phyloP scores from a whole-genome alignment of 148 eudicot species.

The Amaranthus cruentus region DNA sequence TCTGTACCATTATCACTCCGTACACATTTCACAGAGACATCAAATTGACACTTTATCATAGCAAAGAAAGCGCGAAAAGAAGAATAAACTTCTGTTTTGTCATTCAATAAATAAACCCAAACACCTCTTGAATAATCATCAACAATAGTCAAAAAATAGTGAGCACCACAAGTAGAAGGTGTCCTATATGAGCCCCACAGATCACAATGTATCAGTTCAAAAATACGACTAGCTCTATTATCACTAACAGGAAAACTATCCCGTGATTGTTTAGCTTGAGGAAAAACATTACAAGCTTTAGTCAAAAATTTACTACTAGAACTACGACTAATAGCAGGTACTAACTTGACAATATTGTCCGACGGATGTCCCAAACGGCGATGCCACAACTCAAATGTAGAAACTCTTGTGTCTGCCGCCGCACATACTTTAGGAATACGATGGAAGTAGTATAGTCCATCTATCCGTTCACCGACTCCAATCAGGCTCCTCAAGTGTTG shows the following conservation, averaged over 20 bases:
- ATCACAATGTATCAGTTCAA: no score
- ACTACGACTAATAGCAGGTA: neutral
- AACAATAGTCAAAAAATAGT: slow-evolving; percentile 3
- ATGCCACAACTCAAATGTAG: neutral
- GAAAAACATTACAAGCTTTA: neutral
- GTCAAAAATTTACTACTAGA: neutral
- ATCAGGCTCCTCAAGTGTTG: neutral
- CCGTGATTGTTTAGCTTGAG: no score
- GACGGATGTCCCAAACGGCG: neutral
- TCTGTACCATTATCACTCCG: neutral
- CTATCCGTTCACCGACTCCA: neutral
- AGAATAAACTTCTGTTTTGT: no score
- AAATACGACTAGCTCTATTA: no score
- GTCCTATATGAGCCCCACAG: no score
- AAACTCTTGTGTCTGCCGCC: neutral
- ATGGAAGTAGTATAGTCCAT: neutral
- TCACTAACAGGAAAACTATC: no score
- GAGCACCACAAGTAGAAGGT: slow-evolving; percentile 6
- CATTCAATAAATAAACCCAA: neutral
- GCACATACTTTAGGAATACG: neutral
- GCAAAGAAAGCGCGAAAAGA: neutral
- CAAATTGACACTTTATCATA: slow-evolving; percentile 2
- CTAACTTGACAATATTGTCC: neutral
- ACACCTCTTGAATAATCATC: slow-evolving; percentile 6
- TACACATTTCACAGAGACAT: neutral